These are phyloP conservation scores for Chiua sp. DNA, from an alignment of 1,284 basidiomycete species.

Conservation along the genomic window DNA sequence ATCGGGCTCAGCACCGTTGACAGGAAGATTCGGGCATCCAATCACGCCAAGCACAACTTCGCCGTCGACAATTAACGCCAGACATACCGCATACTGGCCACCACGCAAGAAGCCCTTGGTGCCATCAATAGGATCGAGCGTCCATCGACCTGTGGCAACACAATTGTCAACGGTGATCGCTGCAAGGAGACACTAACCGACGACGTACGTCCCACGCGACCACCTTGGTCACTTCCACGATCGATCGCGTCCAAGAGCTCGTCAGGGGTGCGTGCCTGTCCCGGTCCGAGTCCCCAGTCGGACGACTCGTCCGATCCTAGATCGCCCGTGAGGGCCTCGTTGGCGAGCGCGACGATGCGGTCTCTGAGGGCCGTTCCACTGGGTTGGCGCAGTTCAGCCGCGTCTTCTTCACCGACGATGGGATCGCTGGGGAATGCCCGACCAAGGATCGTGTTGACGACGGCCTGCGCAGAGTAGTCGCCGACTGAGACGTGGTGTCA, in stretches of 20 bases:
- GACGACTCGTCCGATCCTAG: conserved; percentile 55
- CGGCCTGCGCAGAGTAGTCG: conserved; percentile 90
- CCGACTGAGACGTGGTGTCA: conserved; percentile 61
- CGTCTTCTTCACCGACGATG: conserved; percentile 97
- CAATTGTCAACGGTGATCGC: background rate
- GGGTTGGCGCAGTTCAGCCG: conserved; percentile 73
- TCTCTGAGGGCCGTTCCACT: conserved; percentile 59
- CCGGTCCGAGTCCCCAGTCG: conserved; percentile 72
- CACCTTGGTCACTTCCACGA: conserved; percentile 83
- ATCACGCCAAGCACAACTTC: conserved; percentile 90
- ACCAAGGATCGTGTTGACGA: conserved; percentile 81
- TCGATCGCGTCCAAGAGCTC: conserved; percentile 88
- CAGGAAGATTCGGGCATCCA: conserved; percentile 94
- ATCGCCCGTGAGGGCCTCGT: conserved; percentile 73
- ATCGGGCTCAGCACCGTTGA: conserved; percentile 55
- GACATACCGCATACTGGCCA: conserved; percentile 97
- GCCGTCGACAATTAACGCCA: conserved; percentile 89
- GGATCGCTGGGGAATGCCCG: conserved; percentile 84
- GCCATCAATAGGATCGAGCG: conserved; percentile 92
- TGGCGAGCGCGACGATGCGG: conserved; percentile 84
- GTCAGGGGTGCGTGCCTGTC: conserved; percentile 50
- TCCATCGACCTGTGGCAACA: conserved; percentile 74
- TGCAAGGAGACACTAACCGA: background rate
- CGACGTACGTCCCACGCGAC: conserved; percentile 76
- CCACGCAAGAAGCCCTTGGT: conserved; percentile 97